Base-by-base conservation (phyloP, 306 rosid genomes). In the Purshia tridentata region DNA sequence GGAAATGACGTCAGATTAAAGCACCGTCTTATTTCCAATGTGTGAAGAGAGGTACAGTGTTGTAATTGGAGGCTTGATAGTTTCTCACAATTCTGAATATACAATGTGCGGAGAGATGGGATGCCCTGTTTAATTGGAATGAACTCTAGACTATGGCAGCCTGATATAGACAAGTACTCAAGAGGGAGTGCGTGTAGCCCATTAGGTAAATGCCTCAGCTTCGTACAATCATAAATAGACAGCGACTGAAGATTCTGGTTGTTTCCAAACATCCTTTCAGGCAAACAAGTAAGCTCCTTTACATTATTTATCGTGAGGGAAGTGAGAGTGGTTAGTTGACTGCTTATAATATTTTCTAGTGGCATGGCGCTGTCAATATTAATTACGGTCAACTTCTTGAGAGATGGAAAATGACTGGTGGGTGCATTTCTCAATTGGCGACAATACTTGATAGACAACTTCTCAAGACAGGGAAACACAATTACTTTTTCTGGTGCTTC, bases 201-300 rank as follows among this genome's bases (percentile, higher is more conserved):
- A 59, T 59, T 10, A 13, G 65, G 65, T 29, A 59, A 13, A 14
- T 35, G 15, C 39, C 5, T 59, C 10, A 59, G 4, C 2, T 58
- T 13, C 0, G 0, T 1, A 35, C 44, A 29, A 1, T 0, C 0
- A 0, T 0, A 5, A 29, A 58, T 5, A 29, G 5, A 16, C 53
- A 49, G 53, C 14, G 10, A 29, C 5, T 49, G 6, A 12, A 35
- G 64, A 58, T 59, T 59, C 6, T 35, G 13, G 45, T 59, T 59
- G n/a, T 35, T 35, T 14, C 8, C 8, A 29, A 59, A 35, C 9
- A 16, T 14, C 11, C 64, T 18, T 58, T 29, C 18, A 18, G 64
- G 64, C 18, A 58, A 11, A 59, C 42, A 0, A 35, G 18, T 8
- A 13, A 59, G 45, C 14, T 44, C 65, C 44, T 6, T 0, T 3